phyloP scores from a whole-genome alignment of 1,139 yeast species.

The Suhomyces wounanorum region DNA sequence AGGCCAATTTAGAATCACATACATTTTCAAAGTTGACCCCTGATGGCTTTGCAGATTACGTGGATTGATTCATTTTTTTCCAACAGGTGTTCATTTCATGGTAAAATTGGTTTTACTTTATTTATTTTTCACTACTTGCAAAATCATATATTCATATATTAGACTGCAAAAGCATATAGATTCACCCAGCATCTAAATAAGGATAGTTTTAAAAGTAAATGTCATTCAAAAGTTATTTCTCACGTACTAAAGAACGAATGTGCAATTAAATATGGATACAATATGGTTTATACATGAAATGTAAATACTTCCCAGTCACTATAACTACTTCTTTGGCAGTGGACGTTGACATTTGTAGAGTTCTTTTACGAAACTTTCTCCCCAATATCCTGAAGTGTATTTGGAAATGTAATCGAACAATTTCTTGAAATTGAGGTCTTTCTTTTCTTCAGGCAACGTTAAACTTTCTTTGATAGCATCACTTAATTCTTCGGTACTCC shows the following conservation, averaged over 20 bases:
- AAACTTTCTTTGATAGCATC: slow-evolving; percentile 85
- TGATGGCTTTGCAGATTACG: slow-evolving; percentile 28
- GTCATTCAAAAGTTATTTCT: neutral
- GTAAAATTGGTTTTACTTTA: neutral
- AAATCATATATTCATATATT: neutral
- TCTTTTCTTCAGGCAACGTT: slow-evolving; percentile 81
- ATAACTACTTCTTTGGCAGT: neutral
- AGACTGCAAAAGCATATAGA: neutral
- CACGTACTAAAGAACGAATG: neutral
- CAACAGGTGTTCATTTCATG: neutral
- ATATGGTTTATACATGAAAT: neutral
- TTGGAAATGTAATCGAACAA: slow-evolving; percentile 85
- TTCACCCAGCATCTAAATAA: neutral
- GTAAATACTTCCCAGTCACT: too few species aligned
- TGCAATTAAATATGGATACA: neutral
- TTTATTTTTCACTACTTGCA: neutral
- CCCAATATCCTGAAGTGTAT: slow-evolving; percentile 96
- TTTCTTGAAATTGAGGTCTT: slow-evolving; percentile 73
- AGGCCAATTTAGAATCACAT: slow-evolving; percentile 36
- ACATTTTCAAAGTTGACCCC: slow-evolving; percentile 24
- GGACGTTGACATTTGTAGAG: slow-evolving; percentile 45
- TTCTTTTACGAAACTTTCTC: slow-evolving; percentile 92
- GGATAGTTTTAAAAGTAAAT: neutral
- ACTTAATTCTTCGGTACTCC: slow-evolving; percentile 95
- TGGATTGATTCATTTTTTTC: slow-evolving; percentile 21